Evolutionary conservation across 768 basidiomycete species (phyloP).

Genomic region (Tylopilus sp.): DNA sequence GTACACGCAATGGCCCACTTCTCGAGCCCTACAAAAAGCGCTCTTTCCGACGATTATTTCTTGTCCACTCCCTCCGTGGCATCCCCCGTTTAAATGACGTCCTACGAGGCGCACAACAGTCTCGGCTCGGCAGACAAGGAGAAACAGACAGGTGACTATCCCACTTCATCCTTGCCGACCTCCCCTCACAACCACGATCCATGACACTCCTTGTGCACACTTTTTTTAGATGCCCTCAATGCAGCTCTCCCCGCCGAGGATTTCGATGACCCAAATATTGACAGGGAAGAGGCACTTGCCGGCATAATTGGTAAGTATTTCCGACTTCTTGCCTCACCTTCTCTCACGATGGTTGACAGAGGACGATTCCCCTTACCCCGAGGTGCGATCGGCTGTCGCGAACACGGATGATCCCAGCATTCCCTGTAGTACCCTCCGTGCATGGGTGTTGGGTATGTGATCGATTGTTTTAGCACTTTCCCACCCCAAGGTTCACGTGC

Average conservation of each 20-base stretch:
- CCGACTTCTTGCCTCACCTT: constrained; percentile 9
- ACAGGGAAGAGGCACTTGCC: constrained; percentile 24
- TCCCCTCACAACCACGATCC: not conserved
- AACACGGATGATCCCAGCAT: constrained; percentile 69
- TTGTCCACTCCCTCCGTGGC: not conserved
- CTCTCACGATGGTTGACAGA: constrained; percentile 27
- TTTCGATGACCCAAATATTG: constrained; percentile 39
- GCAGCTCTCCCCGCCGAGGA: constrained; percentile 12
- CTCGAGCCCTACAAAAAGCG: constrained; percentile 13
- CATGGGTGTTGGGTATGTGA: constrained; percentile 51
- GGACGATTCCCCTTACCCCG: constrained; percentile 84
- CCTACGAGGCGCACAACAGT: constrained; percentile 17
- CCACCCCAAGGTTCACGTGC: not conserved
- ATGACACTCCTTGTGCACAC: too few species aligned
- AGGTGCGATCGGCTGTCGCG: constrained; percentile 74
- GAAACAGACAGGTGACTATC: constrained; percentile 13
- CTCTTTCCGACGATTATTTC: not conserved
- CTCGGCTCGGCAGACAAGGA: constrained; percentile 23
- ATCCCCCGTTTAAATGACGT: constrained; percentile 16
- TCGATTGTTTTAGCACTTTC: not conserved
- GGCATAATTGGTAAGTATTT: constrained; percentile 25
- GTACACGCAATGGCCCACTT: not conserved
- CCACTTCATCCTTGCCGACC: not conserved
- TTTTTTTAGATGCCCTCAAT: constrained; percentile 4
- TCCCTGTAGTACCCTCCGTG: constrained; percentile 57